Base-by-base conservation (phyloP, 495 filamentous ascomycete genomes). In the Penicillium coprophilum region DNA sequence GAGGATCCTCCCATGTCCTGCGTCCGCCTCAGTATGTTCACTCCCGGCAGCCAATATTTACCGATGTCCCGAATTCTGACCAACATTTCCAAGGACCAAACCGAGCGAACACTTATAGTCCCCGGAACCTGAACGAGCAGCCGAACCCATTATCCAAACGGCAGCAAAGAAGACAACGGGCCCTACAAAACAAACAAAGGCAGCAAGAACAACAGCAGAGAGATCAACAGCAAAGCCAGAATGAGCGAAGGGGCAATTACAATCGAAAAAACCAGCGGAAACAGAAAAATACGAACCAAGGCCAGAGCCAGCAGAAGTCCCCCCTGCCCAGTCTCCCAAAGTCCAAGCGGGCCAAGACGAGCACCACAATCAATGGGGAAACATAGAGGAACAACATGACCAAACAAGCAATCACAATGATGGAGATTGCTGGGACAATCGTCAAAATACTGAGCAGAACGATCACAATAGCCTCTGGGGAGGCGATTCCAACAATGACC, bases 81-180 rank as follows among this genome's bases (percentile, higher is more conserved):
- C 50, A 21, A 19, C n/a, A 15, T 11, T 10, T 21, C 24, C 13
- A 41, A 41, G 38, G 19, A 20, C 24, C 23, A 28, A 52, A 2
- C 36, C 36, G 12, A 1, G 8, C 9, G 17, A 39, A 17, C 17
- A 17, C n/a, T 4, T 11, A 20, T 30, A 41, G 19, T 24, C 21
- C 50, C 21, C 36, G 13, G 17, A 21, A 4, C 7, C 4, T 17
- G 21, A 30, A 52, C 27, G 38, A 52, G 24, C 50, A 52, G 34
- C 36, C 23, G 11, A 43, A 40, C 19, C 50, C 34, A 20, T 9
- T 41, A 20, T 52, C 50, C 7, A 52, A 52, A 32, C 50, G 50
- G 6, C 50, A 52, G 23, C 34, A 31, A 52, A 41, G 13, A 17
- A 52, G 32, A n/a, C 50, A 52, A 31, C 50, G 50, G 11, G 50